A percentile compares a stretch with the other conserved stretches of the same genome.
Evolutionary conservation across 2,329 filamentous ascomycete species (phyloP).

Genomic region (Pestalotiopsis sp.): DNA sequence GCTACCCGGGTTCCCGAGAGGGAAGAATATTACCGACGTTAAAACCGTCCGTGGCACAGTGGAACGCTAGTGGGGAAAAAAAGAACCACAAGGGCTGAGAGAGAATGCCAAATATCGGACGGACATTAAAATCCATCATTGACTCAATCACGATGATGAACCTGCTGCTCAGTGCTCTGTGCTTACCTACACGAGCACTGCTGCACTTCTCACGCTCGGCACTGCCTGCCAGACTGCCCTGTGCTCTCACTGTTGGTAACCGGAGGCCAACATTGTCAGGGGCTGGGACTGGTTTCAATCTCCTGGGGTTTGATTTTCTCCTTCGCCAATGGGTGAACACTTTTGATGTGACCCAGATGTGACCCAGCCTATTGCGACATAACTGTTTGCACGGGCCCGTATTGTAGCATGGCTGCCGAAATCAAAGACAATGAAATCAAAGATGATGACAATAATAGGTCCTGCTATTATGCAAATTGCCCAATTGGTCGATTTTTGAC

Average conservation of each 20-base stretch:
- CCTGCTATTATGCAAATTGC: not conserved
- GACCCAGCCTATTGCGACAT: not conserved
- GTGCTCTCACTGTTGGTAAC: not conserved
- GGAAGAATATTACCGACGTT: not conserved
- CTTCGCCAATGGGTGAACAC: not conserved
- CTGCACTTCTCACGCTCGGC: not conserved
- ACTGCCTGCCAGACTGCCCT: not conserved
- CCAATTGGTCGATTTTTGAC: not conserved
- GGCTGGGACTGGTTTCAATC: not conserved
- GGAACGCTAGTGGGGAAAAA: not conserved
- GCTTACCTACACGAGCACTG: too few species aligned
- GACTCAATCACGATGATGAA: not conserved
- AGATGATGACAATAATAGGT: not conserved
- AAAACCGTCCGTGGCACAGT: not conserved
- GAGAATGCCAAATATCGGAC: not conserved
- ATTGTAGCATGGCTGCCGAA: not conserved
- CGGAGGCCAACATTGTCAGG: not conserved
- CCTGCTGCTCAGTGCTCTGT: too few species aligned
- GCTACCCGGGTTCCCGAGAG: not conserved
- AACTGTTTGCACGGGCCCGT: not conserved
- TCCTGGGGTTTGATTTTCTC: not conserved
- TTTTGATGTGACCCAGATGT: not conserved
- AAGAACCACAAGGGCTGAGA: not conserved
- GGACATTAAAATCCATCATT: not conserved
- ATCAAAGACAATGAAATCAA: not conserved